Base-by-base conservation (phyloP, 805 yeast species). In the Lachancea fermentati region DNA sequence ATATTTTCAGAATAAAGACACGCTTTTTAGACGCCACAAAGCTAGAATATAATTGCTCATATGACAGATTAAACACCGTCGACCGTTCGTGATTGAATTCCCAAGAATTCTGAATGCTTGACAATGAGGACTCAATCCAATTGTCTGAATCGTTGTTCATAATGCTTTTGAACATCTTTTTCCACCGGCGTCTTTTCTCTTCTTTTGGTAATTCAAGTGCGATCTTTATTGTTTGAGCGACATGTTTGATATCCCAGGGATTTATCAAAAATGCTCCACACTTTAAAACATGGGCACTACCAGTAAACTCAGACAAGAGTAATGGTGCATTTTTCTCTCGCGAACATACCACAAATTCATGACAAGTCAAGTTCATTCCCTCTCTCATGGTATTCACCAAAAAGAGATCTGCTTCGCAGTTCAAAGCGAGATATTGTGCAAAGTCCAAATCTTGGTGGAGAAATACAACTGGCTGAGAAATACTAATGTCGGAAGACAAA, bases 311-410 rank as follows among this genome's bases (percentile, higher is more conserved):
- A 29, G 95, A 85, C 41, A 93, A 63, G 34, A 93, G 73, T 46
- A 91, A 71, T 1, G 96, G 96, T 0, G 96, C 82, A 48, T 82
- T 79, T 44, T 76, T 76, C 31, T 75, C 77, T 16, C 69, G 65
- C 1, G 93, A 76, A 18, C 95, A 85, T 41, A 81, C 81, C 31
- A 88, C 75, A 58, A 83, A 93, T 60, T 93, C 98, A 57, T 93
- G 98, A 51, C 96, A 91, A 0, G 97, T 89, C 55, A 93, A 70
- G 54, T 93, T 93, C 88, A 93, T 85, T 18, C 98, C 98, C 62
- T 93, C 98, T 57, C 98, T 79, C 71, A 91, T 75, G 1, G 96
- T 85, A 7, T 94, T 80, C 2, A 91, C 96, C 32, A 85, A 79
- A 55, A 93, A 93, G 1, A 78, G 70, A 49, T 86, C 94, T 1